These are phyloP conservation scores for Ophiostoma fasciatum DNA, from an alignment of 2,329 filamentous ascomycete genomes.

Conservation along the genomic window DNA sequence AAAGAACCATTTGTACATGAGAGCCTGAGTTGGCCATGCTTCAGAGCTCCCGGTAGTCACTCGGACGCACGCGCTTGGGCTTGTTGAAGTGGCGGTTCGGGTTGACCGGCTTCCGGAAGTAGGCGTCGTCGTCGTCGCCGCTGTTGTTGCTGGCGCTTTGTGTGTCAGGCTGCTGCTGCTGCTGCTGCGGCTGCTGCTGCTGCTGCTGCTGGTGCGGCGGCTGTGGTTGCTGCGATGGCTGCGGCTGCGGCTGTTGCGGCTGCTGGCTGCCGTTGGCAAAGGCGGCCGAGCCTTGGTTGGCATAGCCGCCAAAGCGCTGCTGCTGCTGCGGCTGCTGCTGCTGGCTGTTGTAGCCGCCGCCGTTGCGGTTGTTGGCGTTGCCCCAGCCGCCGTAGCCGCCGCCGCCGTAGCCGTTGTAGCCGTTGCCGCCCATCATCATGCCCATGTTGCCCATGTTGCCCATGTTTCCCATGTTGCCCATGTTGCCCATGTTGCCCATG, in stretches of 20 bases:
- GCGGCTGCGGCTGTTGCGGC: constrained; percentile 10
- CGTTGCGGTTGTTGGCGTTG: constrained; percentile 1
- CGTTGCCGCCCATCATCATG: constrained; percentile 24
- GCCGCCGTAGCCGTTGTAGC: constrained; percentile 7
- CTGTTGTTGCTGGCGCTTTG: constrained; percentile 18
- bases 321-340: constrained; percentile 1
- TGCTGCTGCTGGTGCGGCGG: constrained; percentile 1
- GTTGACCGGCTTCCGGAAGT: constrained; percentile 92
- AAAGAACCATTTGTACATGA: too few relatives aligned
- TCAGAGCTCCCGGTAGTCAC: constrained; percentile 78
- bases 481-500: constrained; percentile 20
- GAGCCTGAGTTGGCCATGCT: neutral
- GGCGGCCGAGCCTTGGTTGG: neutral
- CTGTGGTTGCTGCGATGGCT: constrained; percentile 4
- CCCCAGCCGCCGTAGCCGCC: constrained; percentile 3
- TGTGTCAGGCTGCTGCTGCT: constrained; percentile 6
- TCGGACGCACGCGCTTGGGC: constrained; percentile 65
- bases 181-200: neutral
- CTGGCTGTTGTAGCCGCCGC: neutral
- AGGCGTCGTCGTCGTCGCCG: constrained; percentile 71
- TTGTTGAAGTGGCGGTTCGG: constrained; percentile 78
- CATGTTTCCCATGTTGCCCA: constrained; percentile 7
- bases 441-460: constrained; percentile 17
- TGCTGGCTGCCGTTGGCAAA: too few relatives aligned
- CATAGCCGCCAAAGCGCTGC: constrained; percentile 3